Evolutionary conservation across 176 grass and related monocot species (phyloP).

Genomic region (Juncus inflexus): DNA sequence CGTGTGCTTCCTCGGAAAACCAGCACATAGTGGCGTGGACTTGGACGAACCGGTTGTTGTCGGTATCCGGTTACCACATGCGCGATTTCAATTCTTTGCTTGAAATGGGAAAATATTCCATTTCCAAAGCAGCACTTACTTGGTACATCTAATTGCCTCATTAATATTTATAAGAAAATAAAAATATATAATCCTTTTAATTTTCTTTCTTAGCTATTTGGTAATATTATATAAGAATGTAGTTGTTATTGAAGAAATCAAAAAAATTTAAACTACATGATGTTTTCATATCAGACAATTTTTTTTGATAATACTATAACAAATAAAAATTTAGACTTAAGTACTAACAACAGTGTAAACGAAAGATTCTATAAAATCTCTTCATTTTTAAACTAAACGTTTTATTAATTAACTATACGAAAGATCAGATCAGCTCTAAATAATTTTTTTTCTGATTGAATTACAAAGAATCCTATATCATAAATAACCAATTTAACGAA

Average conservation of each 20-base stretch:
- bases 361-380: no score
- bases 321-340: no score
- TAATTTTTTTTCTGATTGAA: no score
- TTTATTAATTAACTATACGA: no score
- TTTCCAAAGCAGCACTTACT: background rate
- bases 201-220: background rate
- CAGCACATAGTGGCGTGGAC: background rate
- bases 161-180: background rate
- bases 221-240: background rate
- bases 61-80: background rate
- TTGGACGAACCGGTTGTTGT: background rate
- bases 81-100: background rate
- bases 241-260: background rate
- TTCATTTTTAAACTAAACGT: no score
- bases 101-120: slow-evolving; percentile 9
- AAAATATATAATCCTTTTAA: background rate
- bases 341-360: no score
- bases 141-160: background rate
- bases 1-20: background rate
- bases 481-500: no score
- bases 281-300: background rate
- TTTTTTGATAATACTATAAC: background rate
- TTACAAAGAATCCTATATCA: no score
- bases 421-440: no score
- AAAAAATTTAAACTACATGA: background rate